phyloP scores from a whole-genome alignment of 2,329 filamentous ascomycete species.

The Ophiobolus disseminans region DNA sequence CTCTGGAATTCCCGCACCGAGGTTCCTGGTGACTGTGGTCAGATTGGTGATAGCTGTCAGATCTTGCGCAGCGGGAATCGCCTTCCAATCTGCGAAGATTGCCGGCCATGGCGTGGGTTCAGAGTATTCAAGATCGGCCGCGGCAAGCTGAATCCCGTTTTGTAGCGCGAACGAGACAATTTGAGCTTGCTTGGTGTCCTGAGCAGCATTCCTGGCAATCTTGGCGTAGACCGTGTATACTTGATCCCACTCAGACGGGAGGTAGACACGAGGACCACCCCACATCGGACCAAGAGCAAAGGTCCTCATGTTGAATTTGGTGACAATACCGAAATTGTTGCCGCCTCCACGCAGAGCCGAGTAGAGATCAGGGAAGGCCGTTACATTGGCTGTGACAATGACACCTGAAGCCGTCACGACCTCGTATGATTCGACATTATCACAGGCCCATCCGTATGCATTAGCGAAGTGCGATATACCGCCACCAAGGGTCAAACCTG shows the following conservation, averaged over 20 bases:
- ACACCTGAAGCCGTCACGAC: slow-evolving; percentile 30
- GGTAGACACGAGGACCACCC: slow-evolving; percentile 28
- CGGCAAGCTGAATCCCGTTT: slow-evolving; percentile 19
- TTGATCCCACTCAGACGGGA: slow-evolving; percentile 20
- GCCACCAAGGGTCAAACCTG: slow-evolving; percentile 32
- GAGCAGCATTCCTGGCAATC: slow-evolving; percentile 26
- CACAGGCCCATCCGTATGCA: slow-evolving; percentile 31
- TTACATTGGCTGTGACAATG: slow-evolving; percentile 24
- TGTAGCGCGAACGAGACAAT: slow-evolving; percentile 36
- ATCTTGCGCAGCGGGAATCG: slow-evolving; percentile 26
- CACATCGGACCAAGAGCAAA: slow-evolving; percentile 34
- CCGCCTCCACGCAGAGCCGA: slow-evolving; percentile 47
- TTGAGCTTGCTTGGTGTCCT: slow-evolving; percentile 35
- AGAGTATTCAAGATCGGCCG: slow-evolving; percentile 32
- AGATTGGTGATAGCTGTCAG: slow-evolving; percentile 27
- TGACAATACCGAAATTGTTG: slow-evolving; percentile 48
- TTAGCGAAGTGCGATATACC: slow-evolving; percentile 39
- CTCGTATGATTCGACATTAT: slow-evolving; percentile 47
- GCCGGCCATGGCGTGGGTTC: slow-evolving; percentile 33
- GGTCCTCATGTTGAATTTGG: slow-evolving; percentile 32
- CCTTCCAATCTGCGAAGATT: slow-evolving; percentile 35
- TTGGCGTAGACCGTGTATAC: slow-evolving; percentile 39
- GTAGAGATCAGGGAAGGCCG: slow-evolving; percentile 49
- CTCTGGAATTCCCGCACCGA: too few species aligned
- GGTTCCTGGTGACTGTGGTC: slow-evolving; percentile 22